Evolutionary conservation across 108 stramenopile species (phyloP), one percentile per base, ranked within the genome.

Genomic region (Fistulifera solaris): DNA sequence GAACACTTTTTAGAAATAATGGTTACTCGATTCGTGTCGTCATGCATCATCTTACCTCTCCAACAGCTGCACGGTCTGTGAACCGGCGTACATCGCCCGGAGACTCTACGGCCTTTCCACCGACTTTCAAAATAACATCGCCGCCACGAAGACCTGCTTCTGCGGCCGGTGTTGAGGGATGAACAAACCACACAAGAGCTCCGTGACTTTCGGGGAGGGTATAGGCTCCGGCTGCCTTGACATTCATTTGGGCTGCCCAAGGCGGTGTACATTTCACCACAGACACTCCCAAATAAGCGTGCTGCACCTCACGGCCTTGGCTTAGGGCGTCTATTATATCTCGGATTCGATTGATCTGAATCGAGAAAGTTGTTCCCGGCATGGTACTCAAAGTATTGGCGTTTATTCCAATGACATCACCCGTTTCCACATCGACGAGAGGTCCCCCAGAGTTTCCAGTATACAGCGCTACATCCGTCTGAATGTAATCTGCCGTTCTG

Each of bases 361-460:
- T 87, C 10, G 89, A 85, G 71, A 92, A 95, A 28, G 73, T 76
- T 22, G 88, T 92, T 17, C 87, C 91, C 66, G 86, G 84, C 81
- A 89, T 87, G 58, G 92, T 87, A 0, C 85, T 83, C 11, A 87
- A 63, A 38, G 89, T 89, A 25, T 86, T 85, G 0, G 94, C 89
- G 47, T 95, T 95, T 17, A 95, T 88, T 11, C 94, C 94, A 21
- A 95, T 59, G 26, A 95, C 87, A 7, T 75, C 51, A 1, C 90
- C 94, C 40, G 58, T 83, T 56, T 75, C 77, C 1, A 87, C 88
- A 62, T 94, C 87, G 11, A 94, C 83, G 38, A 91, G 72, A 12
- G 94, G 94, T 6, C 94, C 94, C 5, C 89, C 89, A 18, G 72
- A 71, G 40, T 75, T 75, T 22, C 74, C 70, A 38, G 79, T 80